phyloP scores from a whole-genome alignment of 2,329 filamentous ascomycete species.

The Talaromyces sp. region DNA sequence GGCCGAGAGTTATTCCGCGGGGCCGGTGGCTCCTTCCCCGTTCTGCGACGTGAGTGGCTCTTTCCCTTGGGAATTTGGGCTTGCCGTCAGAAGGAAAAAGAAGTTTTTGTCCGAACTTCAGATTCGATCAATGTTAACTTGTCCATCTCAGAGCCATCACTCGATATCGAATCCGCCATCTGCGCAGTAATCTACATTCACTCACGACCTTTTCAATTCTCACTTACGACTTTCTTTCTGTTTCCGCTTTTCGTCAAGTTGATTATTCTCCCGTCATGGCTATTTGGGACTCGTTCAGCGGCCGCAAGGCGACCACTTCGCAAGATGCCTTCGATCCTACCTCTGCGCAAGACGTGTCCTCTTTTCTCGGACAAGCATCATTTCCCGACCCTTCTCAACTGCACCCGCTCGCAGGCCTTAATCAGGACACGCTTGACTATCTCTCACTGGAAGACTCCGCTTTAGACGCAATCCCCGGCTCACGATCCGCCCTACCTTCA shows the following conservation, averaged over 20 bases:
- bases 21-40: constrained; percentile 4
- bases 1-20: constrained; percentile 17
- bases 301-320: constrained; percentile 54
- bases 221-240: background rate
- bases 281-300: constrained; percentile 60
- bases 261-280: constrained; percentile 42
- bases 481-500: constrained; percentile 83
- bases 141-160: background rate
- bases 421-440: constrained; percentile 92
- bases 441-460: constrained; percentile 88
- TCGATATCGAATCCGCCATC: background rate
- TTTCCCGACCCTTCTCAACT: constrained; percentile 84
- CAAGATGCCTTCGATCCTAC: constrained; percentile 65
- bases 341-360: constrained; percentile 74
- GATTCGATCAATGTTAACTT: background rate
- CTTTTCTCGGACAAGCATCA: constrained; percentile 73
- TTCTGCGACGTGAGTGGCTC: constrained; percentile 1
- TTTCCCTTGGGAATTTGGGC: background rate
- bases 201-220: background rate
- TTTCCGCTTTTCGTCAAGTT: background rate
- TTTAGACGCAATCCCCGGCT: constrained; percentile 79
- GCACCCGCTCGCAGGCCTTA: constrained; percentile 88
- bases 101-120: constrained; percentile 34
- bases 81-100: constrained; percentile 32
- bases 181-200: background rate